A percentile compares a stretch with the other conserved stretches of the same genome.
Conservation (phyloP, 225 moss, liverwort and hornwort species). For the Anthoceros angustus region DNA sequence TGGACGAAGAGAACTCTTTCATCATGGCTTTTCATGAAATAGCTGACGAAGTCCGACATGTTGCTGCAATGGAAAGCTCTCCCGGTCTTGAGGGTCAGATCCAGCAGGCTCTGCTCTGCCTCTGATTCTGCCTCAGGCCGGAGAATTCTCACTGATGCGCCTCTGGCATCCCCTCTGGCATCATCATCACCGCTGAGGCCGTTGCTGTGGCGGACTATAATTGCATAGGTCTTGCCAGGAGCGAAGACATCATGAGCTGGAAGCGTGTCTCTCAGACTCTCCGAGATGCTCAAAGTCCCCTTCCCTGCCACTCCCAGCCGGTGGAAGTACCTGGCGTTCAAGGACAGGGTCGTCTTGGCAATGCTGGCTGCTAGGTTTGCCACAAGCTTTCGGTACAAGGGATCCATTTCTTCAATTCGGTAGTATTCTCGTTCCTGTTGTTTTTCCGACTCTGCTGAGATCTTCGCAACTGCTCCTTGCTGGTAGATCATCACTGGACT, state of each 20-base stretch:
- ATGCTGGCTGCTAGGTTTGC: constrained; percentile 13
- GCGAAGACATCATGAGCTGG: constrained; percentile 11
- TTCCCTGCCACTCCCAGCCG: constrained; percentile 11
- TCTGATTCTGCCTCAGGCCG: neutral
- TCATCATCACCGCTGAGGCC: constrained; percentile 16
- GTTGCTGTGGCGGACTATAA: constrained; percentile 12
- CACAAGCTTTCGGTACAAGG: constrained; percentile 12
- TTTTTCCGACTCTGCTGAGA: neutral
- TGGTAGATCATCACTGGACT: neutral
- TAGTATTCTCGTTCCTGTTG: neutral
- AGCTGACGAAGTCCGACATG: constrained; percentile 10
- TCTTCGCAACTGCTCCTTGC: neutral
- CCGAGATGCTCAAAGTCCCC: constrained; percentile 7
- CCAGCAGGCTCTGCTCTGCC: constrained; percentile 6
- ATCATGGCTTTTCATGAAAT: constrained; percentile 8
- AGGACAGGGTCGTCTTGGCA: constrained; percentile 7
- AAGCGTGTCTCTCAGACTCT: constrained; percentile 1
- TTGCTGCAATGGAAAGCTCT: constrained; percentile 10
- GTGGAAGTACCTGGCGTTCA: constrained; percentile 10
- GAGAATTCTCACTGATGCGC: constrained; percentile 11
- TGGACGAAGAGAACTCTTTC: constrained; percentile 6
- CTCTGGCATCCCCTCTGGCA: constrained; percentile 11
- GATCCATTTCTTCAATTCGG: constrained; percentile 14
- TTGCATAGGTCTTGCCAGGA: constrained; percentile 7
- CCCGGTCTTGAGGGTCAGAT: constrained; percentile 13